A percentile compares a stretch with the other conserved stretches of the same genome.
Evolutionary conservation across 306 rosid genomes (phyloP).

Genomic region (Amphicarpaea edgeworthii): DNA sequence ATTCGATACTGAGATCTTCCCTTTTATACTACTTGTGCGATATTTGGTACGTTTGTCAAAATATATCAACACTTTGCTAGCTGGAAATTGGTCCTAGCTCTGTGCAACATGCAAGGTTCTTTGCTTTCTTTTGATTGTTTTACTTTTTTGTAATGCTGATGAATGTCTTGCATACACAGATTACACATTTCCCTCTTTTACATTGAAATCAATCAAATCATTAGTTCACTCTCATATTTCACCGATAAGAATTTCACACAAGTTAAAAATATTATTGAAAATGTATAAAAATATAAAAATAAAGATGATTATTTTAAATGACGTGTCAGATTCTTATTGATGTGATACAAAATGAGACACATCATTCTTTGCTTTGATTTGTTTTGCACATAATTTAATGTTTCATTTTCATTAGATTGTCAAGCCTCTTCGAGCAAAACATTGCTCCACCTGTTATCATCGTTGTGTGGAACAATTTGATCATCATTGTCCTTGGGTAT

Average conservation of each 20-base stretch:
- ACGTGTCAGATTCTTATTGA: no score
- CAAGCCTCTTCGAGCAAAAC: constrained; percentile 99
- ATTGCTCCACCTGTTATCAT: constrained; percentile 91
- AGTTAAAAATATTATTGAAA: no score
- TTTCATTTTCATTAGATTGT: constrained; percentile 73
- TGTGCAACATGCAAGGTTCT: constrained; percentile 76
- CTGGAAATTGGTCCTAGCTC: constrained; percentile 76
- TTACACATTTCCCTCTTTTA: constrained; percentile 5
- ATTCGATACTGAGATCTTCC: no score
- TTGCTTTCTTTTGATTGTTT: constrained; percentile 63
- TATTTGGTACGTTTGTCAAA: no score
- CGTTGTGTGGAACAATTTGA: constrained; percentile 99
- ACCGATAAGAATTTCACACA: no score
- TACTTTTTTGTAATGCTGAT: constrained; percentile 67
- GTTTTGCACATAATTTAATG: constrained; percentile 27
- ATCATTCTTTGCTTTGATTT: constrained; percentile 10
- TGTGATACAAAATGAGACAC: no score
- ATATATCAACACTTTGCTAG: no score
- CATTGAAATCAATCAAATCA: no score
- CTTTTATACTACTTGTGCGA: no score
- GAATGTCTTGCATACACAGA: constrained; percentile 61
- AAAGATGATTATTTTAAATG: no score
- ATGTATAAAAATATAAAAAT: no score
- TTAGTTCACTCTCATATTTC: no score
- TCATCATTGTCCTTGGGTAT: constrained; percentile 99